Percentiles rank a stretch among this genome's conserved stretches.
Conservation (phyloP, 305 asterid genomes). For the Rubia tinctorum region DNA sequence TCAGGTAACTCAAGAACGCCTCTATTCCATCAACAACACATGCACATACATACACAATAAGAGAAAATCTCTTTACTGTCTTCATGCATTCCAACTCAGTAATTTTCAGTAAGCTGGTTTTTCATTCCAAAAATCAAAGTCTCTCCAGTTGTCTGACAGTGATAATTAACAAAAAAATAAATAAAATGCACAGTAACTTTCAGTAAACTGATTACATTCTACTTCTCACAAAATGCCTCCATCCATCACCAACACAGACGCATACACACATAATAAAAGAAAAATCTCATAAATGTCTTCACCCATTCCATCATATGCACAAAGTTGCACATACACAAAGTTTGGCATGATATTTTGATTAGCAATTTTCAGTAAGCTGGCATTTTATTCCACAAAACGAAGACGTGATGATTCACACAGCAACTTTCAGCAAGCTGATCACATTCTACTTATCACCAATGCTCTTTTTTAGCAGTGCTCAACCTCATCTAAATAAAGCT, state of each 20-base stretch:
- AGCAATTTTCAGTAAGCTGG: background rate
- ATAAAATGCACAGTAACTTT: no score
- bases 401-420: background rate
- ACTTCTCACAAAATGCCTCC: background rate
- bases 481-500: background rate
- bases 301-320: background rate
- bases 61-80: no score
- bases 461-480: background rate
- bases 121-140: no score
- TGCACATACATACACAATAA: background rate
- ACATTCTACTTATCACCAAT: background rate
- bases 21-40: background rate
- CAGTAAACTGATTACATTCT: no score
- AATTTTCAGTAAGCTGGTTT: no score
- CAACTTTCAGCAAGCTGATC: background rate
- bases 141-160: no score
- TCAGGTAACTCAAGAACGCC: background rate
- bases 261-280: background rate
- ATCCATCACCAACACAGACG: background rate
- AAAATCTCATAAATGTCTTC: background rate
- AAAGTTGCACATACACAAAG: background rate
- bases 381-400: background rate
- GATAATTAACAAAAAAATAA: no score
- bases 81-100: no score
- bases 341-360: no score